Conservation (phyloP, 495 filamentous ascomycete genomes). For the Pyrenula aspistea region DNA sequence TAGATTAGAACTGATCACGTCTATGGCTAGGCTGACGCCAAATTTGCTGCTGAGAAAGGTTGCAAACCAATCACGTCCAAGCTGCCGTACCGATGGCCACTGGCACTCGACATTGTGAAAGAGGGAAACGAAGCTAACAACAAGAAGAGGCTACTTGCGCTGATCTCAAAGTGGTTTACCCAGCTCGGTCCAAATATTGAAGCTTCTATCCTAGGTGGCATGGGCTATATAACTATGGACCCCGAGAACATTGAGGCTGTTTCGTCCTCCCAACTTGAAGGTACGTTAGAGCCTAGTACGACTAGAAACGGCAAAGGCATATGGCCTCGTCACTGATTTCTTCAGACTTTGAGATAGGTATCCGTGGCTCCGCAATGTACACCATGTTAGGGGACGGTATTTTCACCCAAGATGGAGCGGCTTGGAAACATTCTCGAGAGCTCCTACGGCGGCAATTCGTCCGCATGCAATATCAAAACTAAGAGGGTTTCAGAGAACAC, state of each 20-base stretch:
- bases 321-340: slow-evolving; percentile 25
- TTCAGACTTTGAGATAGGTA: slow-evolving; percentile 21
- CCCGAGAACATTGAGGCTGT: slow-evolving; percentile 65
- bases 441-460: slow-evolving; percentile 33
- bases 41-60: slow-evolving; percentile 11
- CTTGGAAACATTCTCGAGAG: slow-evolving; percentile 40
- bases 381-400: slow-evolving; percentile 40
- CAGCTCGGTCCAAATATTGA: neutral
- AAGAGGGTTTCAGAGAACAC: slow-evolving; percentile 9
- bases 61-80: slow-evolving; percentile 11
- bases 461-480: slow-evolving; percentile 11
- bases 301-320: slow-evolving; percentile 22
- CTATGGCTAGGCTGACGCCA: slow-evolving; percentile 12
- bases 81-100: slow-evolving; percentile 20
- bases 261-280: slow-evolving; percentile 66
- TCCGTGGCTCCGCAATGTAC: slow-evolving; percentile 16
- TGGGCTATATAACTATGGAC: slow-evolving; percentile 36
- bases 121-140: slow-evolving; percentile 15
- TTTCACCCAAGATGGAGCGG: slow-evolving; percentile 38
- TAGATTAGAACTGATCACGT: too few relatives aligned
- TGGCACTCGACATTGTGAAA: slow-evolving; percentile 18
- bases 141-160: slow-evolving; percentile 19
- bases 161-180: slow-evolving; percentile 10
- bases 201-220: too few relatives aligned
- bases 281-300: slow-evolving; percentile 14